A percentile compares a stretch with the other conserved stretches of the same genome.
These are phyloP conservation scores for Linderina pennispora DNA, from an alignment of 192 early-diverging fungal genomes.

Conservation along the genomic window DNA sequence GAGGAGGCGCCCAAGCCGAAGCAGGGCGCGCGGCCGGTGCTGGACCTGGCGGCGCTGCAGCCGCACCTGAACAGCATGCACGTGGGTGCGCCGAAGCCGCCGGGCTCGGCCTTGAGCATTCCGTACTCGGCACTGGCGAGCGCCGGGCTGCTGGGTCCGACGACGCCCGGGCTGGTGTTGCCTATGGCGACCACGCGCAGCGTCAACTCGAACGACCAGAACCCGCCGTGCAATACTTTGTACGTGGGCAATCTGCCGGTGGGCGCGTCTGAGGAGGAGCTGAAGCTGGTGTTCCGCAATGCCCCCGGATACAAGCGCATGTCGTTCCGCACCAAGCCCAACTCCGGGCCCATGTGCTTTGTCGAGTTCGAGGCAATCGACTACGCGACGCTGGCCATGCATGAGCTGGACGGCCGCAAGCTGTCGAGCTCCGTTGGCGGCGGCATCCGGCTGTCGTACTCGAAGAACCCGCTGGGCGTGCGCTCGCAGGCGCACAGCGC, in stretches of 20 bases:
- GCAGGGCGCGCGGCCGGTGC: slow-evolving; percentile 29
- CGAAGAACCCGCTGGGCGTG: slow-evolving; percentile 94
- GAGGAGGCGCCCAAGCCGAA: slow-evolving; percentile 28
- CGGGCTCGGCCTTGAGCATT: slow-evolving; percentile 36
- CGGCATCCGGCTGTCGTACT: slow-evolving; percentile 93
- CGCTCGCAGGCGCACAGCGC: slow-evolving; percentile 51
- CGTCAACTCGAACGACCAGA: slow-evolving; percentile 76
- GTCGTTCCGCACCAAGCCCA: slow-evolving; percentile 79
- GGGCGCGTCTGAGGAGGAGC: slow-evolving; percentile 85
- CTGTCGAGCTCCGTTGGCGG: slow-evolving; percentile 83
- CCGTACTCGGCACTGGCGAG: slow-evolving; percentile 27
- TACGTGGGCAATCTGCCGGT: slow-evolving; percentile 95
- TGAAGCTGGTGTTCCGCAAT: slow-evolving; percentile 71
- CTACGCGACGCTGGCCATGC: slow-evolving; percentile 84
- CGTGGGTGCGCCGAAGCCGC: slow-evolving; percentile 21
- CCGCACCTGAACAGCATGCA: slow-evolving; percentile 36
- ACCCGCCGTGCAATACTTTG: slow-evolving; percentile 98
- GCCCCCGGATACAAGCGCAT: slow-evolving; percentile 87
- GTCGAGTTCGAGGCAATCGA: slow-evolving; percentile 97
- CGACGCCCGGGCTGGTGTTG: slow-evolving; percentile 35
- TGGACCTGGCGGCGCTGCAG: slow-evolving; percentile 39
- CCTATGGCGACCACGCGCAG: slow-evolving; percentile 48
- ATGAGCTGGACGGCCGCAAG: slow-evolving; percentile 78
- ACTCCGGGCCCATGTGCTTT: slow-evolving; percentile 96
- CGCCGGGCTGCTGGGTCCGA: too few relatives aligned